Conservation (phyloP, 768 basidiomycete species). For the Panaeolus papilionaceus region DNA sequence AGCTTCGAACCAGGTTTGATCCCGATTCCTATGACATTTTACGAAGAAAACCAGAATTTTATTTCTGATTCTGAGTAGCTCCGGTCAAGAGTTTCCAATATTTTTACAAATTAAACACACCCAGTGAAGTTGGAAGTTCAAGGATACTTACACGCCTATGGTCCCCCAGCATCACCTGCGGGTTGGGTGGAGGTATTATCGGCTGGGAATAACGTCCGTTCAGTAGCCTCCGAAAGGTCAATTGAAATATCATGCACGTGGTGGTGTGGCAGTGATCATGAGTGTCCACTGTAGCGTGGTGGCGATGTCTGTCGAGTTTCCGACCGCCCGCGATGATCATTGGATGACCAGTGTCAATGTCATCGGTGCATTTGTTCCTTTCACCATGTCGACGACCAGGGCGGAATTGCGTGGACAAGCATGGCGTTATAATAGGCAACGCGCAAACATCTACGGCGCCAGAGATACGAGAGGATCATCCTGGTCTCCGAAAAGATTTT, state of each 20-base stretch:
- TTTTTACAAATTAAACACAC: too few relatives aligned
- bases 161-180: too few relatives aligned
- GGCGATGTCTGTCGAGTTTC: background rate
- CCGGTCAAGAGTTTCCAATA: background rate
- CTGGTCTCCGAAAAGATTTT: background rate
- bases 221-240: too few relatives aligned
- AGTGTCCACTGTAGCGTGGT: background rate
- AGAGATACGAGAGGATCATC: background rate
- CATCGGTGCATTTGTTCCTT: background rate
- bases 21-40: background rate
- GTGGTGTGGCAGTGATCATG: too few relatives aligned
- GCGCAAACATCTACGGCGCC: too few relatives aligned
- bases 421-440: too few relatives aligned
- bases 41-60: background rate
- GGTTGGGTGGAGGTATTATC: too few relatives aligned
- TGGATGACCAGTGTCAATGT: background rate
- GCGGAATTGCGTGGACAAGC: background rate
- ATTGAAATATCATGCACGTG: too few relatives aligned
- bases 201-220: too few relatives aligned
- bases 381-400: background rate
- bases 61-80: too few relatives aligned
- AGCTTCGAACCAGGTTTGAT: background rate
- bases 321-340: background rate
- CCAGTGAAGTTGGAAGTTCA: too few relatives aligned
- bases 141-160: too few relatives aligned